phyloP scores from a whole-genome alignment of 75 land plant genomes.

The Chamaecyparis obtusa region DNA sequence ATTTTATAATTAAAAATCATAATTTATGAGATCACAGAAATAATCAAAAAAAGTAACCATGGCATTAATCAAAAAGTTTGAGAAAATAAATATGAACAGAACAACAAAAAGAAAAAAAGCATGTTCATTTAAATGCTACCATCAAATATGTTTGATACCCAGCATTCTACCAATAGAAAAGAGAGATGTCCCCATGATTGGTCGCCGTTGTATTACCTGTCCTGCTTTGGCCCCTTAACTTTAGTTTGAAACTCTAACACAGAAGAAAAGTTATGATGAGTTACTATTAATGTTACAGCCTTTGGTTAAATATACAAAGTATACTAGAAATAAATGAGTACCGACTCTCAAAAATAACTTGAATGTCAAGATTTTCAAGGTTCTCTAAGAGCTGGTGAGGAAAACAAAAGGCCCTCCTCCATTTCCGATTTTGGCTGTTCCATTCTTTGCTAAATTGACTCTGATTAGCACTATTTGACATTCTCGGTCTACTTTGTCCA shows the following conservation, averaged over 20 bases:
- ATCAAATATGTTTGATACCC: not conserved
- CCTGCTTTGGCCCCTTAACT: not conserved
- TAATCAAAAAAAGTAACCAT: not conserved
- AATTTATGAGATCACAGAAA: not conserved
- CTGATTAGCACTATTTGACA: too few relatives aligned
- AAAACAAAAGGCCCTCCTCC: too few relatives aligned
- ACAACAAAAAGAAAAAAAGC: not conserved
- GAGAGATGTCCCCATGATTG: not conserved
- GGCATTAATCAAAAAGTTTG: not conserved
- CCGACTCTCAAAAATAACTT: not conserved
- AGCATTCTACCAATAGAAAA: not conserved
- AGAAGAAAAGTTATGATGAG: not conserved
- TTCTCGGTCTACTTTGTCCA: too few relatives aligned
- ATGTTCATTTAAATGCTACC: not conserved
- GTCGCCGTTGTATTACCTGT: not conserved
- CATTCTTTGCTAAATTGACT: too few relatives aligned
- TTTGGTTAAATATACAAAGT: not conserved
- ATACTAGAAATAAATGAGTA: not conserved
- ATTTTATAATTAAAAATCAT: not conserved
- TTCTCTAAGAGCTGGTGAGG: too few relatives aligned
- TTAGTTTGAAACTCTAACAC: not conserved
- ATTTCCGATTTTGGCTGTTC: too few relatives aligned
- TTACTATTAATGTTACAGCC: not conserved
- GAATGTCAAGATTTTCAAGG: too few relatives aligned
- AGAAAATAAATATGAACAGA: not conserved